Percentiles rank a stretch among this genome's conserved stretches.
Evolutionary conservation across 2,329 filamentous ascomycete genomes (phyloP).

Genomic region (Ascochyta pisi): DNA sequence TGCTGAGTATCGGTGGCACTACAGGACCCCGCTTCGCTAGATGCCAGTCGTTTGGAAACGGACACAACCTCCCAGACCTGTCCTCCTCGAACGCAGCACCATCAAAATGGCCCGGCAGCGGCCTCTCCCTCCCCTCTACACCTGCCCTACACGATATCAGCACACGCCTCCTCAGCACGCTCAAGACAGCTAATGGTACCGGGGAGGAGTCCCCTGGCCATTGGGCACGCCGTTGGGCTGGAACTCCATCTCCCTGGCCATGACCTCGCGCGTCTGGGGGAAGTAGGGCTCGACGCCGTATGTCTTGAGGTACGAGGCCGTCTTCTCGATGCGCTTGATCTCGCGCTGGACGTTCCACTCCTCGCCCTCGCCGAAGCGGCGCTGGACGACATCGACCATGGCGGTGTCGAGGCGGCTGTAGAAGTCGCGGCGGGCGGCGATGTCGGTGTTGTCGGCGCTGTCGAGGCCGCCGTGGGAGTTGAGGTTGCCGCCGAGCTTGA

Average conservation of each 20-base stretch:
- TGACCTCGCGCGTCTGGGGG: constrained; percentile 58
- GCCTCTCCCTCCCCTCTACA: not conserved
- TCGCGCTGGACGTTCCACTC: constrained; percentile 60
- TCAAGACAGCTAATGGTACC: constrained; percentile 40
- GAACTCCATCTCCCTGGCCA: constrained; percentile 53
- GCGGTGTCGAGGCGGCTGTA: constrained; percentile 57
- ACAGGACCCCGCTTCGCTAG: not conserved
- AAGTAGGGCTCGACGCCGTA: constrained; percentile 63
- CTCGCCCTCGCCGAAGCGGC: constrained; percentile 59
- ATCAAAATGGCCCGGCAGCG: not conserved
- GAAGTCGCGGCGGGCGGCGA: constrained; percentile 57
- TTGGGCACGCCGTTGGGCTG: constrained; percentile 36
- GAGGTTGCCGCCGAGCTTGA: constrained; percentile 63
- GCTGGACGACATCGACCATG: constrained; percentile 61
- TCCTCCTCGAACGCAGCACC: not conserved
- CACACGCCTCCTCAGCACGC: constrained; percentile 22
- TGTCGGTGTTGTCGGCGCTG: constrained; percentile 56
- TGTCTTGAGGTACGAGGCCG: constrained; percentile 58
- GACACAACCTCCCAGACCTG: not conserved
- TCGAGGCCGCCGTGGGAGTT: constrained; percentile 62
- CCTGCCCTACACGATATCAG: constrained; percentile 19
- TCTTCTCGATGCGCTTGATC: constrained; percentile 64
- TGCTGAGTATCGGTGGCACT: not conserved
- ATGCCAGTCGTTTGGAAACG: not conserved
- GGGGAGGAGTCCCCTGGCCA: constrained; percentile 42